Conservation (phyloP, 2,329 filamentous ascomycete genomes). For the Colletotrichum viniferum region DNA sequence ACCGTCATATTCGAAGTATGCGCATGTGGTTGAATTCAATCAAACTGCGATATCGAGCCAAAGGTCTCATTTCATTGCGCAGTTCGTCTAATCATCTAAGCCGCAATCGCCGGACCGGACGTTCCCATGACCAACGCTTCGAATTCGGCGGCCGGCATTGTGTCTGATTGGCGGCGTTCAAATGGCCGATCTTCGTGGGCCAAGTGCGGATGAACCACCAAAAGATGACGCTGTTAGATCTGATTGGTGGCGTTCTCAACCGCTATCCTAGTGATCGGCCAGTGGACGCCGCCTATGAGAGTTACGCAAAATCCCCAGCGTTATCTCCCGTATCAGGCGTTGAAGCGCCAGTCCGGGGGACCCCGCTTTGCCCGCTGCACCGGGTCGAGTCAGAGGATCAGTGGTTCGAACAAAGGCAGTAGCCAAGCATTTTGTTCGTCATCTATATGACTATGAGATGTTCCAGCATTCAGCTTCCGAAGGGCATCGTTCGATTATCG, state of each 20-base stretch:
- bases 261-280: not conserved
- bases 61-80: not conserved
- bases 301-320: constrained; percentile 13
- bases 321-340: constrained; percentile 21
- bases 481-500: not conserved
- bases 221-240: not conserved
- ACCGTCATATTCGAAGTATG: not conserved
- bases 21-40: not conserved
- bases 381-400: constrained; percentile 3
- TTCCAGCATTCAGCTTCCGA: not conserved
- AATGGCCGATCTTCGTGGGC: constrained; percentile 1
- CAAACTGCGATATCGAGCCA: not conserved
- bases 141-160: not conserved
- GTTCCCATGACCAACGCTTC: not conserved
- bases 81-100: not conserved
- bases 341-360: not conserved
- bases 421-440: not conserved
- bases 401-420: not conserved
- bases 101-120: not conserved
- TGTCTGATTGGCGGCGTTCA: constrained; percentile 5
- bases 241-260: constrained; percentile 7
- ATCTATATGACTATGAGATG: not conserved
- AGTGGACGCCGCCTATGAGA: constrained; percentile 24
- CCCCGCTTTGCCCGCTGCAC: not conserved
- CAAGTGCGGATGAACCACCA: not conserved